Conservation (phyloP, 305 asterid species). For the Fraxinus dipetala region DNA sequence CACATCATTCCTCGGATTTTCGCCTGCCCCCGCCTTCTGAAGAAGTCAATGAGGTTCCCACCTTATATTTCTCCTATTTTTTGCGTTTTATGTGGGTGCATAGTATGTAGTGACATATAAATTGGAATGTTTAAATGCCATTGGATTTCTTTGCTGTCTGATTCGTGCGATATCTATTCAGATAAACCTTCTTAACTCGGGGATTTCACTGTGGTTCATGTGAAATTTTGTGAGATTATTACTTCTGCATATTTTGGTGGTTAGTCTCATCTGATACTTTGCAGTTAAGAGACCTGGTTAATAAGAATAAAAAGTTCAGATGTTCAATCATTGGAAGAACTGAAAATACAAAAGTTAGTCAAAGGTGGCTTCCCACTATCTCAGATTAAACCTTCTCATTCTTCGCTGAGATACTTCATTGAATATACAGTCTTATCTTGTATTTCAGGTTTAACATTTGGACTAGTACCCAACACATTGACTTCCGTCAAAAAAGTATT, state of each 20-base stretch:
- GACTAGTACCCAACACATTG: neutral
- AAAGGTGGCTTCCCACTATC: neutral
- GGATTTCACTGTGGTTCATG: neutral
- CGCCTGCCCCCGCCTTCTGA: slow-evolving; percentile 52
- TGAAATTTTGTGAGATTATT: neutral
- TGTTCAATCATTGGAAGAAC: neutral
- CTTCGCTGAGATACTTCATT: neutral
- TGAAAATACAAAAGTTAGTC: neutral
- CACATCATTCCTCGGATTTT: slow-evolving; percentile 40
- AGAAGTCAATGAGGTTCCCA: slow-evolving; percentile 41
- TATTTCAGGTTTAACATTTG: neutral
- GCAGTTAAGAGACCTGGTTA: neutral
- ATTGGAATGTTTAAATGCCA: slow-evolving; percentile 4
- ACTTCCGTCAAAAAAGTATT: neutral
- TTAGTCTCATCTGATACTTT: neutral
- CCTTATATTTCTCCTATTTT: neutral
- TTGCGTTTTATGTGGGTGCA: neutral
- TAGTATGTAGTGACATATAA: neutral
- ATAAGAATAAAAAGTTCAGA: neutral
- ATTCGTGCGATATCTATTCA: neutral
- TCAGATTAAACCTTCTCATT: neutral
- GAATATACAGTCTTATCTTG: neutral
- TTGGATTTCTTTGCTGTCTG: slow-evolving; percentile 4
- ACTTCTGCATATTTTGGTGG: neutral
- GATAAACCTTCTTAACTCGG: neutral